These are phyloP conservation scores for Rhynchospora pubera DNA, from an alignment of 176 grass and related monocot genomes.

Conservation along the genomic window DNA sequence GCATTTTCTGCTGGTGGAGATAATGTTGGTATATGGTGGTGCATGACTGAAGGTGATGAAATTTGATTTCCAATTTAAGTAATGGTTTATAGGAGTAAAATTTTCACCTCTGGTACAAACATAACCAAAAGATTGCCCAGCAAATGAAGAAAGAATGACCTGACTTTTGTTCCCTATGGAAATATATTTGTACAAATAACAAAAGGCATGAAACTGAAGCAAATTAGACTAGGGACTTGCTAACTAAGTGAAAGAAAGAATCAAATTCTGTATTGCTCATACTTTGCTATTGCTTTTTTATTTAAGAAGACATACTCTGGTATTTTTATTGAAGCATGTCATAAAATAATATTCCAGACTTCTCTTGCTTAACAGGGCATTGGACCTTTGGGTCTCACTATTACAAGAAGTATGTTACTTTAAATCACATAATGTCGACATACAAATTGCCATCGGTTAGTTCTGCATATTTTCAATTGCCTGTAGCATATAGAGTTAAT, in stretches of 20 bases:
- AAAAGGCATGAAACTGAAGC: background rate
- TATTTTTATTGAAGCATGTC: too few relatives aligned
- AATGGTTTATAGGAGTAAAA: background rate
- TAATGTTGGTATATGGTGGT: background rate
- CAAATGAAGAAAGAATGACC: background rate
- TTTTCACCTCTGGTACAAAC: background rate
- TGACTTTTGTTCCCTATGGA: background rate
- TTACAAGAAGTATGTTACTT: background rate
- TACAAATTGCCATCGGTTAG: background rate
- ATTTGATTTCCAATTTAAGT: background rate
- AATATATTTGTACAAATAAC: background rate
- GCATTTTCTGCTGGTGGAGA: background rate
- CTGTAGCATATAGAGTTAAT: background rate
- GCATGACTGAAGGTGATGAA: background rate
- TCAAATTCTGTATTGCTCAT: background rate
- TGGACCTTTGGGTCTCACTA: background rate
- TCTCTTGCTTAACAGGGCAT: background rate
- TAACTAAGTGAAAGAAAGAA: background rate
- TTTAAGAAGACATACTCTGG: too few relatives aligned
- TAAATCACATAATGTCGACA: background rate
- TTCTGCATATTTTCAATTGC: background rate
- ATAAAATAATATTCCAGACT: background rate
- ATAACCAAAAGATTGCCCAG: too few relatives aligned
- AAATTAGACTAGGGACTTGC: background rate
- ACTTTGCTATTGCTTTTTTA: too few relatives aligned